Evolutionary conservation across 1,139 yeast species (phyloP).

Genomic region (Yamadazyma oceani): DNA sequence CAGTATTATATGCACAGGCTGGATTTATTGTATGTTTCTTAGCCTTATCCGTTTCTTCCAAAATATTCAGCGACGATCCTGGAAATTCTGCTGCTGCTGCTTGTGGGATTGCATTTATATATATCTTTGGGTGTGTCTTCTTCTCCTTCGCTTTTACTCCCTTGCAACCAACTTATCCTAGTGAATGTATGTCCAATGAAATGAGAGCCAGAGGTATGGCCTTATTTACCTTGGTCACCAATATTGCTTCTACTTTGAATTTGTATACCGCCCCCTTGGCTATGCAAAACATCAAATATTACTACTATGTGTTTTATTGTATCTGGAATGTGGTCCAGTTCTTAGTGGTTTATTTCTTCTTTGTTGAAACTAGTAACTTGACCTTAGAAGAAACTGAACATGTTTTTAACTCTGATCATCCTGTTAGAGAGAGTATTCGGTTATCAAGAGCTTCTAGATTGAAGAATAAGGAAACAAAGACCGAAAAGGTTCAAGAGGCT

Average conservation of each 20-base stretch:
- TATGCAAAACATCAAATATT: conserved; percentile 16
- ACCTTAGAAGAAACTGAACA: conserved; percentile 25
- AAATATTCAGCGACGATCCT: conserved; percentile 9
- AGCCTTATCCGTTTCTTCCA: conserved; percentile 13
- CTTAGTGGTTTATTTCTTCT: conserved; percentile 22
- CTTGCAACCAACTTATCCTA: conserved; percentile 18
- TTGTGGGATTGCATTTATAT: conserved; percentile 15
- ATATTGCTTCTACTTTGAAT: conserved; percentile 16
- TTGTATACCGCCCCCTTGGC: conserved; percentile 17
- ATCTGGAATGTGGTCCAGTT: conserved; percentile 17
- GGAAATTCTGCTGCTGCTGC: conserved; percentile 10
- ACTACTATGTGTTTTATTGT: conserved; percentile 18
- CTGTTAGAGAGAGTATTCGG: conserved; percentile 6
- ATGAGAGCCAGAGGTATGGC: conserved; percentile 15
- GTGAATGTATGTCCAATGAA: conserved; percentile 15
- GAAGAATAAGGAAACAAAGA: neutral
- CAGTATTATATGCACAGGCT: conserved; percentile 14
- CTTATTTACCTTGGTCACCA: conserved; percentile 10
- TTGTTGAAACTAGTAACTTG: conserved; percentile 25
- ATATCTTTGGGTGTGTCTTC: conserved; percentile 14
- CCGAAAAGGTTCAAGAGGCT: neutral
- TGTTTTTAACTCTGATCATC: conserved; percentile 12
- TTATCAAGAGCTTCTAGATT: conserved; percentile 3
- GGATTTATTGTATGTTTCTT: conserved; percentile 14
- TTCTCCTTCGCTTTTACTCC: conserved; percentile 19